Percentiles rank a stretch among this genome's conserved stretches.
phyloP scores from a whole-genome alignment of 225 moss, liverwort and hornwort species.

The Antitrichia curtipendula region DNA sequence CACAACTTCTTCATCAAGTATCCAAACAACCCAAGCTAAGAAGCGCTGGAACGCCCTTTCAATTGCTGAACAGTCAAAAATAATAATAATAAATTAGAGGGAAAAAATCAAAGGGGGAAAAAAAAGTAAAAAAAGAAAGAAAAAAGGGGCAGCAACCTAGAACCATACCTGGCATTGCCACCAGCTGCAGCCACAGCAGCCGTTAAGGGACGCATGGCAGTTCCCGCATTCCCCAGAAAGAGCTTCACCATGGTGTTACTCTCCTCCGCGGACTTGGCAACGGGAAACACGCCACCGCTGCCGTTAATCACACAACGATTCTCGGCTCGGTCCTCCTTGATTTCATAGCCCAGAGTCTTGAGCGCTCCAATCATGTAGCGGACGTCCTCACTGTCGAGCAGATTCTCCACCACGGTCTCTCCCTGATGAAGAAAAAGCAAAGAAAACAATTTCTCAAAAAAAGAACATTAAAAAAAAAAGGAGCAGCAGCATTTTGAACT shows the following conservation, averaged over 20 bases:
- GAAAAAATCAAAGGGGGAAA: not conserved
- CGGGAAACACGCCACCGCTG: conserved; percentile 64
- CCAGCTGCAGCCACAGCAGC: conserved; percentile 82
- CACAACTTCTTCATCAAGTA: not conserved
- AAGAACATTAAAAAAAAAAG: not conserved
- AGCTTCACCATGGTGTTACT: conserved; percentile 34
- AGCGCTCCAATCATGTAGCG: conserved; percentile 85
- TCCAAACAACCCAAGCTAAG: not conserved
- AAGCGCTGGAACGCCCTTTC: not conserved
- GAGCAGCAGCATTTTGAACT: too few species aligned
- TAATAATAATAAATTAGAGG: not conserved
- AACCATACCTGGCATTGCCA: conserved; percentile 47
- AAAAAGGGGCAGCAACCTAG: too few species aligned
- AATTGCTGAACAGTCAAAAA: not conserved
- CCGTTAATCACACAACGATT: conserved; percentile 60
- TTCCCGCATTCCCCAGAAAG: conserved; percentile 81
- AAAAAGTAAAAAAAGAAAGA: too few species aligned
- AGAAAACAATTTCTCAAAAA: not conserved
- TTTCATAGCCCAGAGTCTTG: conserved; percentile 48
- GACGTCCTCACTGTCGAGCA: conserved; percentile 95
- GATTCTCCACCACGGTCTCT: conserved; percentile 78
- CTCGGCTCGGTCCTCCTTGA: conserved; percentile 56
- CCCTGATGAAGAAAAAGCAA: conserved; percentile 32
- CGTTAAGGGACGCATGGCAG: conserved; percentile 85
- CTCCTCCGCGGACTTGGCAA: conserved; percentile 25